Evolutionary conservation across 495 filamentous ascomycete species (phyloP).

Genomic region (Oidiodendron maius): DNA sequence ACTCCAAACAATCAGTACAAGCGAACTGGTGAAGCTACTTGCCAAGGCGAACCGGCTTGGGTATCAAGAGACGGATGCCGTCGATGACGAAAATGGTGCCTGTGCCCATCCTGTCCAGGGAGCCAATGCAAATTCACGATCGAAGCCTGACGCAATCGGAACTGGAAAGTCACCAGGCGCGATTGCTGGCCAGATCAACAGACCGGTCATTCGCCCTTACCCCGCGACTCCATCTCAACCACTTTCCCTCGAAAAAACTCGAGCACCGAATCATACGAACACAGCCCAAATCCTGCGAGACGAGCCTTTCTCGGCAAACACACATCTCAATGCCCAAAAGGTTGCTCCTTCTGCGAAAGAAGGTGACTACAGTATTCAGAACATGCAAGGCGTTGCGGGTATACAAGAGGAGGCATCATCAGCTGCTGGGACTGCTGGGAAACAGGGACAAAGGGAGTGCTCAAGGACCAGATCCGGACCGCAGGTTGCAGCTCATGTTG

Average conservation of each 20-base stretch:
- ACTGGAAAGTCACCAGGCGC: background rate
- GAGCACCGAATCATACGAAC: slow-evolving; percentile 6
- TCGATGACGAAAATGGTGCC: slow-evolving; percentile 30
- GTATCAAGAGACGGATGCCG: slow-evolving; percentile 35
- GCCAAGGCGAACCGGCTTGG: slow-evolving; percentile 44
- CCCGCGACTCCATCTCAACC: slow-evolving; percentile 6
- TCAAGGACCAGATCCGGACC: slow-evolving; percentile 3
- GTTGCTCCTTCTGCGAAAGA: slow-evolving; percentile 2
- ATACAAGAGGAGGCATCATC: slow-evolving; percentile 4
- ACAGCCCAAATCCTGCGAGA: slow-evolving; percentile 6
- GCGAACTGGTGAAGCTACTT: slow-evolving; percentile 41
- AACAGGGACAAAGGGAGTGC: slow-evolving; percentile 8
- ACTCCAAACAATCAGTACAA: slow-evolving; percentile 39
- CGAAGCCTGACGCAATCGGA: background rate
- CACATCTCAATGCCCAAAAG: slow-evolving; percentile 6
- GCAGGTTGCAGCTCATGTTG: slow-evolving; percentile 4
- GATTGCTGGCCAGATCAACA: slow-evolving; percentile 3
- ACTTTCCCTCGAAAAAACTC: slow-evolving; percentile 7
- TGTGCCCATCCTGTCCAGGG: slow-evolving; percentile 6
- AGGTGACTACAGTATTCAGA: slow-evolving; percentile 8
- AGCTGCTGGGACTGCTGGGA: slow-evolving; percentile 1
- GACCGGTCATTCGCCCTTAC: background rate
- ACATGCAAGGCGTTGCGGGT: slow-evolving; percentile 6
- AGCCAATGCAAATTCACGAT: background rate
- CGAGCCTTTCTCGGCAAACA: slow-evolving; percentile 3